Percentiles rank a stretch among this genome's conserved stretches.
These are phyloP conservation scores for Elsinoe arachidis DNA, from an alignment of 2,329 filamentous ascomycete species.

Conservation along the genomic window DNA sequence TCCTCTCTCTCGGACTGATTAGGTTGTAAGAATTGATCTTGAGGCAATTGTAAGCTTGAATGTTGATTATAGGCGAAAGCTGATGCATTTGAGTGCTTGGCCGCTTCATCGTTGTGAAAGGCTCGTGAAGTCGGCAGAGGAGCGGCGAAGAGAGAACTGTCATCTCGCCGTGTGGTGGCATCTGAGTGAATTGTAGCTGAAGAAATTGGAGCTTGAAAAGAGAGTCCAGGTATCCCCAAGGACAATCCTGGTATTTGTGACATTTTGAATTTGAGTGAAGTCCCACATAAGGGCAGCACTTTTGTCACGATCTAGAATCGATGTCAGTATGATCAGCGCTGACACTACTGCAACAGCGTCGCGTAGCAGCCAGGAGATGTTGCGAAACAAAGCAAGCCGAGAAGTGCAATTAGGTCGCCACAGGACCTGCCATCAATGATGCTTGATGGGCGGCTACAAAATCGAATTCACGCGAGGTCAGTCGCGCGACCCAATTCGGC, in stretches of 20 bases:
- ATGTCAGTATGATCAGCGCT: too few relatives aligned
- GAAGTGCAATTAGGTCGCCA: background rate
- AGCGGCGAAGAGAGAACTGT: background rate
- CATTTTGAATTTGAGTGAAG: background rate
- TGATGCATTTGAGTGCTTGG: conserved; percentile 7
- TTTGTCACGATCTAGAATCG: too few relatives aligned
- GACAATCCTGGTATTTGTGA: conserved; percentile 1
- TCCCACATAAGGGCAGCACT: background rate
- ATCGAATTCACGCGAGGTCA: background rate
- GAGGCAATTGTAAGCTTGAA: conserved; percentile 1
- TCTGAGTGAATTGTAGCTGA: background rate
- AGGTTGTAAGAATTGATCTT: conserved; percentile 1
- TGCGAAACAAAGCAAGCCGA: background rate
- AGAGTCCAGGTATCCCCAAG: background rate
- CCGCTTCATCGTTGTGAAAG: background rate
- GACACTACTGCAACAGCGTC: too few relatives aligned
- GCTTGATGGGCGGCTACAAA: background rate
- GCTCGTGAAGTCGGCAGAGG: background rate
- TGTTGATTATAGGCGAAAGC: conserved; percentile 12
- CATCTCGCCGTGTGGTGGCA: background rate
- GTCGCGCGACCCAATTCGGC: background rate
- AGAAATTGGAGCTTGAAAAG: background rate
- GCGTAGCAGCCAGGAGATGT: background rate
- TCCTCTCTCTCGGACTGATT: conserved; percentile 13
- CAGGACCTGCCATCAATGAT: background rate